Evolutionary conservation across 495 filamentous ascomycete genomes (phyloP).

Genomic region (Daldinia childiae): DNA sequence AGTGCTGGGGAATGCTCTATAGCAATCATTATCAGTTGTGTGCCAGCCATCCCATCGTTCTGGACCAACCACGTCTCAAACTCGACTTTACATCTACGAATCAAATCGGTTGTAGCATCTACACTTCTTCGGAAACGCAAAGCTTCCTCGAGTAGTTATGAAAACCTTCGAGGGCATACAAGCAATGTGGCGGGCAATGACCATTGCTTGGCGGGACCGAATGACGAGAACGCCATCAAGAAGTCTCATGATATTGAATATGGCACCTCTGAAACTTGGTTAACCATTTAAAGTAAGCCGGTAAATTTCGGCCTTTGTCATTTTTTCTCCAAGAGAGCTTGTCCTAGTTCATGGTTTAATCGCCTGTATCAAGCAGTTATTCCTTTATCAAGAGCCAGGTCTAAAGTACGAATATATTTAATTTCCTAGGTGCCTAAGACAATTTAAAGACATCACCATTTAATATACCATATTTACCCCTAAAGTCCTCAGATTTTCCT

Average conservation of each 20-base stretch:
- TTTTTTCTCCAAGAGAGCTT: neutral
- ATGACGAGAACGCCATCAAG: neutral
- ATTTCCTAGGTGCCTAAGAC: no score
- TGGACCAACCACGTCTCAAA: neutral
- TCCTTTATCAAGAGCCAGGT: neutral
- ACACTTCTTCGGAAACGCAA: neutral
- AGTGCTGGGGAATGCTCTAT: neutral
- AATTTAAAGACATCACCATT: neutral
- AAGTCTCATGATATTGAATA: neutral
- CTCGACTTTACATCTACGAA: neutral
- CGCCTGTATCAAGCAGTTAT: neutral
- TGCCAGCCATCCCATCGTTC: neutral
- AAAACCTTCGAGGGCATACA: neutral
- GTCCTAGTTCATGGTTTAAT: neutral
- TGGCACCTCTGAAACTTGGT: neutral
- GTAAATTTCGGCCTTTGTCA: neutral
- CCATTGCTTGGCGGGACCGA: constrained; percentile 8
- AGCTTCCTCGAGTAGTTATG: neutral
- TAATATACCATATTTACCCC: neutral
- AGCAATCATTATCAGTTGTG: constrained; percentile 2
- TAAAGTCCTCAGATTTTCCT: neutral
- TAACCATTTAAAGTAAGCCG: neutral
- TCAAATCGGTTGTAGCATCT: neutral
- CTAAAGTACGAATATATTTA: no score
- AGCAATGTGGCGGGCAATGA: neutral